These are phyloP conservation scores for Leishmania amazonensis DNA, from an alignment of 208 protist genomes.

Conservation along the genomic window DNA sequence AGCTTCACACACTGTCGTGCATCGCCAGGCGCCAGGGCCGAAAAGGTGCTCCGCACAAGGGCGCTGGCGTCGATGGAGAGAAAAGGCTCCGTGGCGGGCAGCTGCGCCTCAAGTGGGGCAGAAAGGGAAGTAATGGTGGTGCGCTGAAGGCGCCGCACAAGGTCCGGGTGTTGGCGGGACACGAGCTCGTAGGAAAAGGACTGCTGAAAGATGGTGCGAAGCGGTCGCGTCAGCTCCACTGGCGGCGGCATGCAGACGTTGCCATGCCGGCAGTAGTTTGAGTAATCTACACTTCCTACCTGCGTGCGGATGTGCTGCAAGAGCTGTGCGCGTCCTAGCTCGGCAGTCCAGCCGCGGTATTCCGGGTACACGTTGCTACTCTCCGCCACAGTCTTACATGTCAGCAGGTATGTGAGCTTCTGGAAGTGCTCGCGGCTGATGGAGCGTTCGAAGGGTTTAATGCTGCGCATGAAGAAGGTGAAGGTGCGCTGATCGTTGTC, in stretches of 20 bases:
- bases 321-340: conserved; percentile 67
- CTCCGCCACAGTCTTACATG: conserved; percentile 77
- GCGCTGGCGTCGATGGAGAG: conserved; percentile 58
- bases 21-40: conserved; percentile 6
- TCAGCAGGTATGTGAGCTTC: conserved; percentile 82
- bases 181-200: conserved; percentile 72
- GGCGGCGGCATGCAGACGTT: conserved; percentile 35
- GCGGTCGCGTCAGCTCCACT: conserved; percentile 25
- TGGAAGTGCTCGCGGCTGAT: conserved; percentile 76
- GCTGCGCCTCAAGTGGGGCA: conserved; percentile 45
- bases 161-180: conserved; percentile 33
- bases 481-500: conserved; percentile 75
- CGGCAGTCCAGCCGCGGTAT: conserved; percentile 76
- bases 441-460: conserved; percentile 78
- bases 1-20: conserved; percentile 36
- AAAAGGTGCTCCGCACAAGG: conserved; percentile 28
- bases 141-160: conserved; percentile 20
- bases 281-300: conserved; percentile 43
- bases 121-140: conserved; percentile 44
- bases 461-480: conserved; percentile 81
- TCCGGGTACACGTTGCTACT: conserved; percentile 62
- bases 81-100: conserved; percentile 61
- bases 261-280: conserved; percentile 64
- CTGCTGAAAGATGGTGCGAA: conserved; percentile 58
- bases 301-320: conserved; percentile 54